Base-by-base conservation (phyloP, 305 asterid genomes). In the Fraxinus sp. region DNA sequence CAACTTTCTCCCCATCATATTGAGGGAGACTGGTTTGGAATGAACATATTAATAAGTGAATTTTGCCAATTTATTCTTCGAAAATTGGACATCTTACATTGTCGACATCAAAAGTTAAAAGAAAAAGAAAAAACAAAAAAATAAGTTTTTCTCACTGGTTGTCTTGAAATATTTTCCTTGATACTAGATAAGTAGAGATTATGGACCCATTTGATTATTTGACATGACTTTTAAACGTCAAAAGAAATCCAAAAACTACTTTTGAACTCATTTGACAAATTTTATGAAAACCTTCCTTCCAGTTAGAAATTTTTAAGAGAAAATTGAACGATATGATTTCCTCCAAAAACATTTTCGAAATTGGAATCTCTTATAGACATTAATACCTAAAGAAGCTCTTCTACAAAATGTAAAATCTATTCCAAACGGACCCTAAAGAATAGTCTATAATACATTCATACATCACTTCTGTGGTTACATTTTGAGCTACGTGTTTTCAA, bases 401-500 rank as follows among this genome's bases (percentile, higher is more conserved):
- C n/a, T 49, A 49, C 7, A 46, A 4, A 49, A 14, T 14, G 8
- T n/a, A 49, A 49, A 46, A 46, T 3, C 0, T 18, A 46, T 46
- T 16, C 6, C 20, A 49, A 49, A 49, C 7, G 5, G 0, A 14
- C 7, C 18, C 7, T 49, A 70, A 18, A 26, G 7, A 72, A 71
- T 28, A 46, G 22, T 62, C 36, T 46, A 39, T 49, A 49, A 14
- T 49, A 14, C 62, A 14, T 49, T 35, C 55, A 77, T 64, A 64
- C 73, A 81, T 71, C 24, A 59, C 81, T 24, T 73, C 79, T 77
- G 49, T 83, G 79, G 79, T 57, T 28, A n/a, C n/a, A 72, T 30
- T 43, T n/a, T 74, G 74, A 72, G 41, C 78, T 77, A 77, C 64
- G 24, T n/a, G 26, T 49, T 26, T 28, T 3, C 32, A 22, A 57